Evolutionary conservation across 495 filamentous ascomycete genomes (phyloP).

Genomic region (Bryoglossum gracile): DNA sequence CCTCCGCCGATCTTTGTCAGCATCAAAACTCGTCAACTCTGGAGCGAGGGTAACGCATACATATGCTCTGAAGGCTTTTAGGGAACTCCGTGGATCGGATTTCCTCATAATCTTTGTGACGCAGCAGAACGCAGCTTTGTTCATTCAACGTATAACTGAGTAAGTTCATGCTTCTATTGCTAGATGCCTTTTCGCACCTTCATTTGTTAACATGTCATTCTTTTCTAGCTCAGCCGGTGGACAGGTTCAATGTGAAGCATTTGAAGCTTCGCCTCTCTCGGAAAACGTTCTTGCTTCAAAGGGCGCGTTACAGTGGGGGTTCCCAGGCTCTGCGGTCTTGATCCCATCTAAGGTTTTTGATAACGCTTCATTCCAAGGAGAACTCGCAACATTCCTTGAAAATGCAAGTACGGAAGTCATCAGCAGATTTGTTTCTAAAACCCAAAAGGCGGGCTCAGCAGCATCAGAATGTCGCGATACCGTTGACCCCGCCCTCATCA

Average conservation of each 20-base stretch:
- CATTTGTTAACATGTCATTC: not conserved
- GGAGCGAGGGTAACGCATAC: too few relatives aligned
- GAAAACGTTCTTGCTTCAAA: constrained; percentile 35
- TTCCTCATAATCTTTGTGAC: constrained; percentile 41
- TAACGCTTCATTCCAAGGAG: constrained; percentile 38
- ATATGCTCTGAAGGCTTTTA: constrained; percentile 30
- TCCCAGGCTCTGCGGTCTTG: constrained; percentile 37
- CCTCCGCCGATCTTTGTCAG: constrained; percentile 29
- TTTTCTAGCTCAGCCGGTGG: not conserved
- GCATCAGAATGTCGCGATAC: constrained; percentile 49
- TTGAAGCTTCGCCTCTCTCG: constrained; percentile 40
- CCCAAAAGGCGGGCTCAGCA: constrained; percentile 40
- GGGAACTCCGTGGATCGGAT: constrained; percentile 24
- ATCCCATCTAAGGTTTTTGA: constrained; percentile 24
- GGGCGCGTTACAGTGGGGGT: constrained; percentile 42
- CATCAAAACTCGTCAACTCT: constrained; percentile 31
- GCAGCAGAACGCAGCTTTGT: constrained; percentile 49
- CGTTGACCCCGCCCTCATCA: constrained; percentile 38
- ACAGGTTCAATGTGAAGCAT: constrained; percentile 39
- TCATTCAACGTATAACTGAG: constrained; percentile 36
- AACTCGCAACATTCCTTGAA: constrained; percentile 48
- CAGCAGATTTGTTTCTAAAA: constrained; percentile 41
- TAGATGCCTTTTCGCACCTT: not conserved
- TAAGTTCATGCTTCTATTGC: constrained; percentile 25
- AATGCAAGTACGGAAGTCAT: constrained; percentile 49